Evolutionary conservation across 2,329 filamentous ascomycete species (phyloP).

Genomic region (Aspergillus fumigatiaffinis): DNA sequence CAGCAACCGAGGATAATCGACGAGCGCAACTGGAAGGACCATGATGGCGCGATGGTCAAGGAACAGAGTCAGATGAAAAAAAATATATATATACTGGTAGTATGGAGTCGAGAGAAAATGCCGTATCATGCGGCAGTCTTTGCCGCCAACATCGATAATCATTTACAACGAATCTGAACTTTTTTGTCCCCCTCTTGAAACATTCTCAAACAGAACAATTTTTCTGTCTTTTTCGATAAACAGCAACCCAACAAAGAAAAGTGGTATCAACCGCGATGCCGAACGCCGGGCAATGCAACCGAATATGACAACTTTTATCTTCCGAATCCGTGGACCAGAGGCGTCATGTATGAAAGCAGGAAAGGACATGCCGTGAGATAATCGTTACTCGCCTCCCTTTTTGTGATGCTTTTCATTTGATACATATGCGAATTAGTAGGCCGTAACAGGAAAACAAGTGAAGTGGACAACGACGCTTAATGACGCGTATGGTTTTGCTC

Average conservation of each 20-base stretch:
- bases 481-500: constrained; percentile 37
- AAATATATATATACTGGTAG: too few species aligned
- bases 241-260: constrained; percentile 13
- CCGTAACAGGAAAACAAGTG: background rate
- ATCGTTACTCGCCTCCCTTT: constrained; percentile 3
- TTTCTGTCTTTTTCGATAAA: background rate
- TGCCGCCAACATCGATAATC: background rate
- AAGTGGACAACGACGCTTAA: constrained; percentile 10
- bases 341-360: constrained; percentile 5
- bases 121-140: background rate
- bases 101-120: too few species aligned
- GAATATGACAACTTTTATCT: constrained; percentile 27
- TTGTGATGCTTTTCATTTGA: background rate
- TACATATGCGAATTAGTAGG: constrained; percentile 2
- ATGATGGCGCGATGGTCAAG: too few species aligned
- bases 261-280: constrained; percentile 31
- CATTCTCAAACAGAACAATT: too few species aligned
- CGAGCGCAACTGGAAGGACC: background rate
- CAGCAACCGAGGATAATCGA: too few species aligned
- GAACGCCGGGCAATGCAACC: constrained; percentile 35
- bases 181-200: background rate
- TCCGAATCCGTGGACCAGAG: constrained; percentile 4
- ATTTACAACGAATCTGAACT: background rate
- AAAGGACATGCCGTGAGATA: constrained; percentile 8
- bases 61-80: too few species aligned